Evolutionary conservation across 768 basidiomycete species (phyloP).

Genomic region (Austroboletus eburneus): DNA sequence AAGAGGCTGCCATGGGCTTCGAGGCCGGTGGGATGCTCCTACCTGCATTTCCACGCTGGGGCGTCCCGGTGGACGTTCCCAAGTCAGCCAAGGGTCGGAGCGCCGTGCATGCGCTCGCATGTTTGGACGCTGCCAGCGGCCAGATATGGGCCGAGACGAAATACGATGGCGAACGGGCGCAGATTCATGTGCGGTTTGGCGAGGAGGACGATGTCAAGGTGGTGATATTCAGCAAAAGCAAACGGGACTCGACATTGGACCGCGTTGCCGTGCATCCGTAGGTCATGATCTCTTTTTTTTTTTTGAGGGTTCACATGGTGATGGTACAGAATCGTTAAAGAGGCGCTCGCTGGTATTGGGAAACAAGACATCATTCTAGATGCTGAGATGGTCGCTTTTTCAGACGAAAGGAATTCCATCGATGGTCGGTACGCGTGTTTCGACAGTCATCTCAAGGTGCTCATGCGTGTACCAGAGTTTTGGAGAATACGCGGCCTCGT

Average conservation of each 20-base stretch:
- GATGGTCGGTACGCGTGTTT: conserved; percentile 52
- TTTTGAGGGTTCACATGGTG: too few species aligned
- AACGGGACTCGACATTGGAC: conserved; percentile 76
- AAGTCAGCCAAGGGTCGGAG: conserved; percentile 76
- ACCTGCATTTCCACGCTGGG: conserved; percentile 42
- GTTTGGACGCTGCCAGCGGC: conserved; percentile 19
- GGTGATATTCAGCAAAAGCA: conserved; percentile 85
- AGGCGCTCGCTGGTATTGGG: conserved; percentile 46
- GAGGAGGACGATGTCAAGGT: conserved; percentile 42
- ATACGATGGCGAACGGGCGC: conserved; percentile 93
- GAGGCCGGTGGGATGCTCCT: conserved; percentile 31
- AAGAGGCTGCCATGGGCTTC: conserved; percentile 48
- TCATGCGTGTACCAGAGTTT: conserved; percentile 50
- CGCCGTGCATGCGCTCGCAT: conserved; percentile 51
- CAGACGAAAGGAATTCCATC: conserved; percentile 49
- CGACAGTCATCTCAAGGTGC: background rate
- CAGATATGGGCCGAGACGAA: conserved; percentile 85
- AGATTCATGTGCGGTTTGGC: conserved; percentile 72
- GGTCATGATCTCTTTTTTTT: conserved; percentile 9
- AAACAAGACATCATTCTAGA: conserved; percentile 55
- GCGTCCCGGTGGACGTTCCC: conserved; percentile 70
- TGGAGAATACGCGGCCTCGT: conserved; percentile 67
- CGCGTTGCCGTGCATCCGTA: conserved; percentile 59
- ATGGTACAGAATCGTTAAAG: conserved; percentile 61
- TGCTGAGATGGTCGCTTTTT: conserved; percentile 88